These are phyloP conservation scores for Apiospora saccharicola DNA, from an alignment of 2,329 filamentous ascomycete species.

Conservation along the genomic window DNA sequence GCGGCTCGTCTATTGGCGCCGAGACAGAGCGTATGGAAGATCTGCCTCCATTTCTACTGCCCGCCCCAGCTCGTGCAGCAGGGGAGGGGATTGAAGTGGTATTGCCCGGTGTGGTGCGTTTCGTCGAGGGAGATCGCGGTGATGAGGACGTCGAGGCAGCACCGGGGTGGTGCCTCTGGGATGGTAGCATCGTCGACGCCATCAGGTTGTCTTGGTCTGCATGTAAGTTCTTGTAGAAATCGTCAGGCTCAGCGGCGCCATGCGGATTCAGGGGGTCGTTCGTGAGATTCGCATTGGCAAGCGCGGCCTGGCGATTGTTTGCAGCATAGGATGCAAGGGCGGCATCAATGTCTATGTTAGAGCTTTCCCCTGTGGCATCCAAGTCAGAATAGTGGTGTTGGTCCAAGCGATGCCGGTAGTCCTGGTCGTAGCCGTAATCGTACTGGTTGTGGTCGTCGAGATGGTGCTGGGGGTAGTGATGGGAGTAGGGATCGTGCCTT, in stretches of 20 bases:
- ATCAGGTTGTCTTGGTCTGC: constrained; percentile 39
- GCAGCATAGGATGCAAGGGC: constrained; percentile 46
- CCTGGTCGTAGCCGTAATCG: constrained; percentile 31
- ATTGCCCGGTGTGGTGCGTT: constrained; percentile 11
- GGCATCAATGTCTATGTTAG: constrained; percentile 22
- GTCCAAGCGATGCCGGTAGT: constrained; percentile 26
- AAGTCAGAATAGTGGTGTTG: constrained; percentile 13
- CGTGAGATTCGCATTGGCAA: constrained; percentile 45
- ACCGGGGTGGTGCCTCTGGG: constrained; percentile 51
- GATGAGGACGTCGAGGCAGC: constrained; percentile 15
- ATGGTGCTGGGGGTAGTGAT: constrained; percentile 32
- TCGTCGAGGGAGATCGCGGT: constrained; percentile 6
- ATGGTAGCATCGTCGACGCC: constrained; percentile 40
- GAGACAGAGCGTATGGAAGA: constrained; percentile 61
- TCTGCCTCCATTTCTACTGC: constrained; percentile 30
- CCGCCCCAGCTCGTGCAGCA: constrained; percentile 44
- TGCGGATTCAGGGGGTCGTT: constrained; percentile 11
- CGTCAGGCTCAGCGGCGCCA: constrained; percentile 52
- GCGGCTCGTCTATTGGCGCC: constrained; percentile 57
- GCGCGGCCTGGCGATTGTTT: constrained; percentile 47
- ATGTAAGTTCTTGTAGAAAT: constrained; percentile 62
- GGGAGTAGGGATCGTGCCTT: constrained; percentile 33
- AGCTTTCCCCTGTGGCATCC: constrained; percentile 19
- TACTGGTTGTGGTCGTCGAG: constrained; percentile 34
- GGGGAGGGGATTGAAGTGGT: constrained; percentile 40